Evolutionary conservation across 2,329 filamentous ascomycete species (phyloP), one percentile per base, ranked within the genome.

Genomic region (Sporothrix dimorphospora): DNA sequence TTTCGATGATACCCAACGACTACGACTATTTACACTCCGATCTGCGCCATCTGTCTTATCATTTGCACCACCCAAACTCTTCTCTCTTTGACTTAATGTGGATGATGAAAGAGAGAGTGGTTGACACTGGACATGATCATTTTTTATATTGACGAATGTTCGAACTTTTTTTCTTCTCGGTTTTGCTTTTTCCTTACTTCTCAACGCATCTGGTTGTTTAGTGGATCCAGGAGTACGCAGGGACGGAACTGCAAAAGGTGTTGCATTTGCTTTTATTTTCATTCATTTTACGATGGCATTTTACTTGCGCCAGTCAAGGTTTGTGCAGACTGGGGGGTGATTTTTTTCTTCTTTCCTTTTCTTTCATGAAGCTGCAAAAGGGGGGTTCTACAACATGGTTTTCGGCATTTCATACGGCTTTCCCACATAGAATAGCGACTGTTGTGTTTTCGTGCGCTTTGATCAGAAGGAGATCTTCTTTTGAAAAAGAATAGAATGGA

Each of bases 1-100:
- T 71, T 16, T 65, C 51, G 19, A 73, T 75, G 72, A 74, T 73
- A 73, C 72, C 73, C 70, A 63, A 45, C 27, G 63, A 69, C 49
- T 19, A 30, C 5, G 27, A 51, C 53, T 30, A 42, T 53, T 51
- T 51, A n/a, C 34, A 42, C 6, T 27, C 45, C 24, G 45, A 61
- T 38, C 7, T 24, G 42, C 59, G 3, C 38, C 40, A 47, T 69
- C 21, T 69, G 59, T 21, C 14, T 49, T 4, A 42, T 16, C 12
- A 42, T 42, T 14, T 66, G 14, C 38, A 45, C 34, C 21, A 45
- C 69, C 27, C 12, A 34, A 2, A 51, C 12, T 34, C 4, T 16
- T 27, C 21, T 21, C 45, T 65, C 24, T 51, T 21, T 70, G 7
- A 27, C 34, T 63, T 51, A 63, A 70, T 70, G 42, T 63, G 69